These are phyloP conservation scores for Taxillus chinensis DNA, from an alignment of 164 flowering plant species.

Conservation along the genomic window DNA sequence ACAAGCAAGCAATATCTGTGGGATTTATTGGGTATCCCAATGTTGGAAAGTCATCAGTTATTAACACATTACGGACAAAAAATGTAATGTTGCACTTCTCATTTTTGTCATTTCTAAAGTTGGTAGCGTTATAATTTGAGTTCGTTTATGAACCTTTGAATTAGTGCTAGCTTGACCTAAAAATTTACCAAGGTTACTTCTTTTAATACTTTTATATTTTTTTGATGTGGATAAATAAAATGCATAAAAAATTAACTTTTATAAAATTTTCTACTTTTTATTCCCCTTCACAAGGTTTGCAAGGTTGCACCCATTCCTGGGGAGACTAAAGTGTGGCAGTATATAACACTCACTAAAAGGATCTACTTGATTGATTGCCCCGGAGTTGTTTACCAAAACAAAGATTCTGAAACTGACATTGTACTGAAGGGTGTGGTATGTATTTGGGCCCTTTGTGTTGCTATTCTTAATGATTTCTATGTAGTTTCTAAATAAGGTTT, in stretches of 20 bases:
- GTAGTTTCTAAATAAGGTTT: not conserved
- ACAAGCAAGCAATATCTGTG: conserved; percentile 96
- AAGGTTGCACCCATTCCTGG: conserved; percentile 99
- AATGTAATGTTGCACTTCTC: conserved; percentile 44
- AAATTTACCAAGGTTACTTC: not conserved
- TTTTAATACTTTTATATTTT: not conserved
- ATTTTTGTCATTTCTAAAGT: not conserved
- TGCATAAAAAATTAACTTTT: not conserved
- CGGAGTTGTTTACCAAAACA: conserved; percentile 94
- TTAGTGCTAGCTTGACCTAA: not conserved
- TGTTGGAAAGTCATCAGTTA: conserved; percentile 99
- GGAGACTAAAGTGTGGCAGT: conserved; percentile 98
- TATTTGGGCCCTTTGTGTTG: conserved; percentile 4
- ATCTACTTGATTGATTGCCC: conserved; percentile 98
- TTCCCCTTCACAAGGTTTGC: conserved; percentile 60
- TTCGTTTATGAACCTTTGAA: not conserved
- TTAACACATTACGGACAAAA: conserved; percentile 90
- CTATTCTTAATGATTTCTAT: not conserved
- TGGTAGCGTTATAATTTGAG: not conserved
- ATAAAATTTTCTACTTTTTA: too few relatives aligned
- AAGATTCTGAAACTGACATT: conserved; percentile 87
- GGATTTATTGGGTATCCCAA: conserved; percentile 99
- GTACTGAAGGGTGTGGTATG: conserved; percentile 99
- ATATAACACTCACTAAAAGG: conserved; percentile 89
- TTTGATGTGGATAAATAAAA: not conserved